Conservation (phyloP, 345 rosid genomes). For the Hibiscus mutabilis region DNA sequence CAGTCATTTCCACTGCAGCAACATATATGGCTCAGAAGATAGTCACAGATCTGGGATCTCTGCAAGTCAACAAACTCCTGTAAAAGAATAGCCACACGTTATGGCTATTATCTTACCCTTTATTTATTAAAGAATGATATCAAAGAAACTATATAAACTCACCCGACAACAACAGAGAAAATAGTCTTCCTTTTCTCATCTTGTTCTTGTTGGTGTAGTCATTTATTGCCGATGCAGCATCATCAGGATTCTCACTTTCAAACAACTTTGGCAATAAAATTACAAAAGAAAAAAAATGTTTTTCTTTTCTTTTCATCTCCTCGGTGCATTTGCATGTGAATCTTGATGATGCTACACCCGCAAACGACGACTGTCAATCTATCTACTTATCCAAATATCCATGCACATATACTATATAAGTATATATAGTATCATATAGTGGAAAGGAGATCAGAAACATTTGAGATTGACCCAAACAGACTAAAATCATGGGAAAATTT, state of each 20-base stretch:
- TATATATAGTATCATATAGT: neutral
- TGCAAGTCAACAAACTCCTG: constrained; percentile 22
- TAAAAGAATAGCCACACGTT: neutral
- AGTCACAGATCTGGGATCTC: constrained; percentile 29
- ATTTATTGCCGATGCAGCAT: constrained; percentile 97
- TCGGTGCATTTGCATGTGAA: constrained; percentile 62
- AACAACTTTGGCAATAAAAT: constrained; percentile 3
- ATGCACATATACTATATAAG: constrained; percentile 12
- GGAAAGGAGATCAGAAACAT: neutral
- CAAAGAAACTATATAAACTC: constrained; percentile 5
- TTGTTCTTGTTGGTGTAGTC: constrained; percentile 23
- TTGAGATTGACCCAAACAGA: neutral
- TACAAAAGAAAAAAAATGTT: neutral
- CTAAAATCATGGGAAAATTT: neutral
- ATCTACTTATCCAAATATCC: constrained; percentile 12
- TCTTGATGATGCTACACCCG: constrained; percentile 92
- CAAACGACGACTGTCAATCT: constrained; percentile 56
- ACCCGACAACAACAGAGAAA: constrained; percentile 25
- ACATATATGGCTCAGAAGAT: constrained; percentile 14
- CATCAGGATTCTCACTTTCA: constrained; percentile 96
- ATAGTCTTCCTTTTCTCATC: neutral
- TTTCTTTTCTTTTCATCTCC: constrained; percentile 3
- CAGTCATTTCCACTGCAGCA: neutral
- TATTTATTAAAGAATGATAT: neutral
- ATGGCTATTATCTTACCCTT: neutral